A percentile compares a stretch with the other conserved stretches of the same genome.
phyloP scores from a whole-genome alignment of 1,284 basidiomycete genomes.

The Mycosarcoma maydis region DNA sequence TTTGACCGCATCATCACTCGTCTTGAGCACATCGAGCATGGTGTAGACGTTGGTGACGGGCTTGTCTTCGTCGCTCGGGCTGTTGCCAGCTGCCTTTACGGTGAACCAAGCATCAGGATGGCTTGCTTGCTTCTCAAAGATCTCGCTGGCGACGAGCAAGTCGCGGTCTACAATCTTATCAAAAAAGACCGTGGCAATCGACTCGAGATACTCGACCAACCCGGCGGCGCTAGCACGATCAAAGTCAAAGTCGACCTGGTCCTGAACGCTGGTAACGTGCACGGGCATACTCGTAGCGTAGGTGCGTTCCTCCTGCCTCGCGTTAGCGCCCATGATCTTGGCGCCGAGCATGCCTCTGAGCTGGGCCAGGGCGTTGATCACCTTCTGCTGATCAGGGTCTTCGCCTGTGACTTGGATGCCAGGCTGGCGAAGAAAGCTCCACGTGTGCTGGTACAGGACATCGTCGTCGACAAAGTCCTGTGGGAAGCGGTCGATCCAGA shows the following conservation, averaged over 20 bases:
- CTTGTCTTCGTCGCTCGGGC: constrained; percentile 44
- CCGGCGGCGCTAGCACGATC: constrained; percentile 44
- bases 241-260: constrained; percentile 48
- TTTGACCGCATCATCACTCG: constrained; percentile 1
- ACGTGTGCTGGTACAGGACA: constrained; percentile 50
- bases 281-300: constrained; percentile 25
- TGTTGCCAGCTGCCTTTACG: constrained; percentile 15
- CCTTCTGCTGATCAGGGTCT: constrained; percentile 47
- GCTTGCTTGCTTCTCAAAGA: constrained; percentile 52
- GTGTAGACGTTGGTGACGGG: constrained; percentile 59
- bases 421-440: constrained; percentile 47
- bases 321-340: constrained; percentile 52
- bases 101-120: constrained; percentile 55
- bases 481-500: constrained; percentile 59
- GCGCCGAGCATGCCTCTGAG: constrained; percentile 35
- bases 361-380: constrained; percentile 41
- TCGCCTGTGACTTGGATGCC: constrained; percentile 34
- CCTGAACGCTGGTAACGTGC: constrained; percentile 12
- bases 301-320: constrained; percentile 33
- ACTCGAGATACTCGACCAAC: constrained; percentile 62
- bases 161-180: constrained; percentile 60
- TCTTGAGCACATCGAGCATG: constrained; percentile 49
- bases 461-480: constrained; percentile 62
- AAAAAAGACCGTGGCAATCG: constrained; percentile 58
- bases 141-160: constrained; percentile 53